Conservation (phyloP, 1,284 basidiomycete genomes). For the Sparassis latifolia region DNA sequence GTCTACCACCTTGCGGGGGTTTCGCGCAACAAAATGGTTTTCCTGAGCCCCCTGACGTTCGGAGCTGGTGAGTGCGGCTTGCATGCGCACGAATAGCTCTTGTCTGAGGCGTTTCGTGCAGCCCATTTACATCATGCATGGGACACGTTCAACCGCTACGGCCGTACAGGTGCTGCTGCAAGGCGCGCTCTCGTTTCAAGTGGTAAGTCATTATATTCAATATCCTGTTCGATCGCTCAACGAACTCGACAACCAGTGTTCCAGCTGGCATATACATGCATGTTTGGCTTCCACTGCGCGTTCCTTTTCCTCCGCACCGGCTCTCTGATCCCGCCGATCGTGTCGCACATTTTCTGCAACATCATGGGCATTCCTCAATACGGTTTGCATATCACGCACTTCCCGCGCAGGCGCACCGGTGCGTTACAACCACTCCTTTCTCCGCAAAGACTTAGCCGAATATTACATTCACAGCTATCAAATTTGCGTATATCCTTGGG, state of each 20-base stretch:
- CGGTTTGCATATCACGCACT: constrained; percentile 26
- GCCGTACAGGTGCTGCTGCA: constrained; percentile 56
- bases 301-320: constrained; percentile 83
- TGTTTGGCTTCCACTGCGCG: constrained; percentile 88
- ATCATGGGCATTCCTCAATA: constrained; percentile 82
- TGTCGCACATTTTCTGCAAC: constrained; percentile 89
- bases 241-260: constrained; percentile 46
- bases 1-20: constrained; percentile 67
- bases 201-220: constrained; percentile 37
- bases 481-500: constrained; percentile 23
- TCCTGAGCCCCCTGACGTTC: constrained; percentile 81
- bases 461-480: constrained; percentile 20
- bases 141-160: constrained; percentile 73
- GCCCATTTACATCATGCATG: constrained; percentile 92
- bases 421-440: constrained; percentile 6
- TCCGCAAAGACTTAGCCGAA: background rate
- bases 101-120: constrained; percentile 21
- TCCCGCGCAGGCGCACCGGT: constrained; percentile 23
- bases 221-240: constrained; percentile 1
- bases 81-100: constrained; percentile 3
- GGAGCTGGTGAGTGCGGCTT: constrained; percentile 60
- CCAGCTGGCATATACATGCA: constrained; percentile 83
- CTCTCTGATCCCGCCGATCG: constrained; percentile 54
- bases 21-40: constrained; percentile 56
- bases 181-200: constrained; percentile 52